A percentile compares a stretch with the other conserved stretches of the same genome.
These are phyloP conservation scores for Larix kaempferi DNA, from an alignment of 75 land plant species.

Conservation along the genomic window DNA sequence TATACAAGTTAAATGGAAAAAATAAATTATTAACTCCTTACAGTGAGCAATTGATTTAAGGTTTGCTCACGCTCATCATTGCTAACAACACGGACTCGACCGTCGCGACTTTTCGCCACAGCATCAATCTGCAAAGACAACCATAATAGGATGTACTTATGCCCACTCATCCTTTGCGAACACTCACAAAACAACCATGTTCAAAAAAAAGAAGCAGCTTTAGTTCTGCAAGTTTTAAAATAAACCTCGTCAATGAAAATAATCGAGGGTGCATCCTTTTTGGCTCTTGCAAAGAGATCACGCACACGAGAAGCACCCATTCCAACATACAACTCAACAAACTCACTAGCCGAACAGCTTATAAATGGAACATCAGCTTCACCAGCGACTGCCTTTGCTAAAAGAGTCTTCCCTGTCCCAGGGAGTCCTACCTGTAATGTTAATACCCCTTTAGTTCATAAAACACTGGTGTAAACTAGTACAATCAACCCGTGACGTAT, in stretches of 20 bases:
- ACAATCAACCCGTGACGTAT: background rate
- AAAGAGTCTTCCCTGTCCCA: conserved; percentile 97
- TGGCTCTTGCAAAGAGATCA: conserved; percentile 95
- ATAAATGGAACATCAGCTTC: conserved; percentile 99
- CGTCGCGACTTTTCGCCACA: conserved; percentile 99
- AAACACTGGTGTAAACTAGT: background rate
- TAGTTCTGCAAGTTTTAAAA: too few species aligned
- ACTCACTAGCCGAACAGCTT: conserved; percentile 99
- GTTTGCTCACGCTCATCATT: conserved; percentile 99
- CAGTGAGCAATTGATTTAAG: conserved; percentile 93
- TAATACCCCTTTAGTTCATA: background rate
- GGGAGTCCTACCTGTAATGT: conserved; percentile 89
- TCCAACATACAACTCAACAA: conserved; percentile 97
- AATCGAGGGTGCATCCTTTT: conserved; percentile 99
- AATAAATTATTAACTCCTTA: conserved; percentile 25
- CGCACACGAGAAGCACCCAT: conserved; percentile 99
- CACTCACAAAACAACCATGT: conserved; percentile 4
- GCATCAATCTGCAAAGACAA: conserved; percentile 88
- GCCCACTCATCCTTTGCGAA: background rate
- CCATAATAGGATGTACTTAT: background rate
- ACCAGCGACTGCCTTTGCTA: conserved; percentile 98
- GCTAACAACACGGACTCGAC: conserved; percentile 88
- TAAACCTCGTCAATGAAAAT: conserved; percentile 97
- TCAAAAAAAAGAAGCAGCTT: too few species aligned
- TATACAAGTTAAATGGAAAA: background rate